These are phyloP conservation scores for Tilletiopsis washingtonensis DNA, from an alignment of 1,284 basidiomycete genomes.

Conservation along the genomic window DNA sequence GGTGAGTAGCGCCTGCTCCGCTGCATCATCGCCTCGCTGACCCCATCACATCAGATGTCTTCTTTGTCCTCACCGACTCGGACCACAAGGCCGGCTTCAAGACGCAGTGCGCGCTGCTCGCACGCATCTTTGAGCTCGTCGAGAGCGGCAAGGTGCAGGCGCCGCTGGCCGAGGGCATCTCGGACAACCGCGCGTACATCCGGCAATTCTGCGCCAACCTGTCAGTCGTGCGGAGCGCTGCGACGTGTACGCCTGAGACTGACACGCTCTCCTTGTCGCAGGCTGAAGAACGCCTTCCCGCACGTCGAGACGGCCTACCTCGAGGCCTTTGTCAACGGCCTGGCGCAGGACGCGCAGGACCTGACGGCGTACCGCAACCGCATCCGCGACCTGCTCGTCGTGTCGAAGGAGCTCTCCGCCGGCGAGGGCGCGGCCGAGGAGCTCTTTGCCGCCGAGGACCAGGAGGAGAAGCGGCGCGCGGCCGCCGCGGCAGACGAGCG, in stretches of 20 bases:
- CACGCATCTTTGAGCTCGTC: slow-evolving; percentile 87
- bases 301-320: slow-evolving; percentile 48
- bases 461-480: slow-evolving; percentile 76
- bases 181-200: slow-evolving; percentile 75
- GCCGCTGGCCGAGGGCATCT: slow-evolving; percentile 79
- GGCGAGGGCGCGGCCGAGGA: slow-evolving; percentile 63
- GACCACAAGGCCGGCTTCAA: slow-evolving; percentile 83
- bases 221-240: slow-evolving; percentile 51
- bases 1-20: too few species aligned
- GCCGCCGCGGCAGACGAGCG: slow-evolving; percentile 63
- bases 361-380: slow-evolving; percentile 69
- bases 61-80: slow-evolving; percentile 93
- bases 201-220: slow-evolving; percentile 81
- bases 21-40: too few species aligned
- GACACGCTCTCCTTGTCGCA: background rate
- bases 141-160: slow-evolving; percentile 73
- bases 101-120: slow-evolving; percentile 54
- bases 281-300: slow-evolving; percentile 37
- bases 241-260: slow-evolving; percentile 49
- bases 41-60: too few species aligned
- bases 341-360: slow-evolving; percentile 80
- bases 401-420: slow-evolving; percentile 57
- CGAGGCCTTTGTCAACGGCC: slow-evolving; percentile 56
- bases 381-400: slow-evolving; percentile 62
- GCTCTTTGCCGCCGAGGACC: slow-evolving; percentile 87